These are phyloP conservation scores for Cucurbita argyrosperma DNA, from an alignment of 306 rosid genomes.

Conservation along the genomic window DNA sequence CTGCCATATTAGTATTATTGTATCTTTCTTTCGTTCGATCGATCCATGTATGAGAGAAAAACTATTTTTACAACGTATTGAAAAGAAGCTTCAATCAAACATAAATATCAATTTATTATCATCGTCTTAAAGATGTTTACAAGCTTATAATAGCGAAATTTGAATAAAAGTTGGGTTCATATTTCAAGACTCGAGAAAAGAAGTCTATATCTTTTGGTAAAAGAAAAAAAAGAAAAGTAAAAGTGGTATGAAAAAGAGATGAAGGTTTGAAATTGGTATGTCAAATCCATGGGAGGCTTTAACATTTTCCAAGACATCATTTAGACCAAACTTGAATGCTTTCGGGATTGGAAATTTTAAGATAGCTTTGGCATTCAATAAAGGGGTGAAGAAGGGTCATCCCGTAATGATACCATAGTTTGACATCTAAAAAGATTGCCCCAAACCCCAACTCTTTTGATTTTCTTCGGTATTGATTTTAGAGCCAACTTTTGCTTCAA, in stretches of 20 bases:
- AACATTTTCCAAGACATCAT: neutral
- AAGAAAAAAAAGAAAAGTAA: neutral
- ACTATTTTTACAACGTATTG: too few species aligned
- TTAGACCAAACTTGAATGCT: neutral
- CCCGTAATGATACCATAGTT: neutral
- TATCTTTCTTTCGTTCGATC: too few species aligned
- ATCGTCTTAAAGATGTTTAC: too few species aligned
- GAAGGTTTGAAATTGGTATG: neutral
- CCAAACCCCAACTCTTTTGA: neutral
- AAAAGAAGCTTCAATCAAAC: too few species aligned
- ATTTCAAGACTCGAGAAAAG: neutral
- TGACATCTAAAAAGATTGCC: neutral
- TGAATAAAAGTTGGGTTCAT: neutral
- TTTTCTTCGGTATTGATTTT: neutral
- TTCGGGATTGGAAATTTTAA: neutral
- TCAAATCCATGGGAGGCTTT: neutral
- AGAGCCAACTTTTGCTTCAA: neutral
- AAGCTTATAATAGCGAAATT: too few species aligned
- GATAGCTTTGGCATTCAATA: neutral
- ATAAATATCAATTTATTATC: too few species aligned
- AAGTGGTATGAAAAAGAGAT: neutral
- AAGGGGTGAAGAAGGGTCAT: neutral
- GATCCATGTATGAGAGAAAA: too few species aligned
- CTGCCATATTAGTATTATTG: too few species aligned
- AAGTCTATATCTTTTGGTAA: neutral